Conservation (phyloP, 2,329 filamentous ascomycete species). For the Epichloe baconii region DNA sequence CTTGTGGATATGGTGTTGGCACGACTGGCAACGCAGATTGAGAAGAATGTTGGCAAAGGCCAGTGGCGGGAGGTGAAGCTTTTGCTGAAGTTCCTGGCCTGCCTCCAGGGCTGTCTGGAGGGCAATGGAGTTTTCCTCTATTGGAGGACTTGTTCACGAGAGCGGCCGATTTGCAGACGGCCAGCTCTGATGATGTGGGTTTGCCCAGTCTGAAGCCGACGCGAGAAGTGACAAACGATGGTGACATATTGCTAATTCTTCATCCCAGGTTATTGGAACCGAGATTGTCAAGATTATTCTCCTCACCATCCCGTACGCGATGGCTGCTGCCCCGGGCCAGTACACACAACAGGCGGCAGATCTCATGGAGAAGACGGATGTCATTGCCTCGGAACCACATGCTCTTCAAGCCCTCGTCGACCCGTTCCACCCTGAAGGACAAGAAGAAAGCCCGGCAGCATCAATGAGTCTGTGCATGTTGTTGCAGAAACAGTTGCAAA, state of each 20-base stretch:
- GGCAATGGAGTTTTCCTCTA: conserved; percentile 75
- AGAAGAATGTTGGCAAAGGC: conserved; percentile 56
- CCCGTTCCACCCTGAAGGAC: conserved; percentile 57
- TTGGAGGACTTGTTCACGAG: conserved; percentile 82
- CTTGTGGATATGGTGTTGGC: conserved; percentile 58
- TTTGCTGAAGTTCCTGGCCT: conserved; percentile 83
- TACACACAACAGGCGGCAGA: conserved; percentile 62
- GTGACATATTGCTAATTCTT: not conserved
- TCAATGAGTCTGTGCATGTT: conserved; percentile 61
- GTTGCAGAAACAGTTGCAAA: conserved; percentile 74
- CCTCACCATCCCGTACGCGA: conserved; percentile 81
- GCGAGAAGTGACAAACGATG: not conserved
- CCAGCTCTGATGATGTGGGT: conserved; percentile 81
- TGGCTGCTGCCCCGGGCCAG: conserved; percentile 58
- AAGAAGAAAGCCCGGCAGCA: conserved; percentile 49
- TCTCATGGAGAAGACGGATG: conserved; percentile 85
- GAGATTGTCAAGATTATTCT: conserved; percentile 96
- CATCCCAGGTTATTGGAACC: conserved; percentile 48
- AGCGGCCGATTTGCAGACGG: conserved; percentile 86
- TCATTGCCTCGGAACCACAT: conserved; percentile 82
- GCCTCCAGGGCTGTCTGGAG: conserved; percentile 65
- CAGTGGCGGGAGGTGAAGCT: conserved; percentile 89
- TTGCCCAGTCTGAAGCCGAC: not conserved
- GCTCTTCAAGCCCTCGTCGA: conserved; percentile 76
- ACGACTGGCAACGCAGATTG: conserved; percentile 46